A percentile compares a stretch with the other conserved stretches of the same genome.
Evolutionary conservation across 1,284 basidiomycete genomes (phyloP).

Genomic region (Chalciporus sp.): DNA sequence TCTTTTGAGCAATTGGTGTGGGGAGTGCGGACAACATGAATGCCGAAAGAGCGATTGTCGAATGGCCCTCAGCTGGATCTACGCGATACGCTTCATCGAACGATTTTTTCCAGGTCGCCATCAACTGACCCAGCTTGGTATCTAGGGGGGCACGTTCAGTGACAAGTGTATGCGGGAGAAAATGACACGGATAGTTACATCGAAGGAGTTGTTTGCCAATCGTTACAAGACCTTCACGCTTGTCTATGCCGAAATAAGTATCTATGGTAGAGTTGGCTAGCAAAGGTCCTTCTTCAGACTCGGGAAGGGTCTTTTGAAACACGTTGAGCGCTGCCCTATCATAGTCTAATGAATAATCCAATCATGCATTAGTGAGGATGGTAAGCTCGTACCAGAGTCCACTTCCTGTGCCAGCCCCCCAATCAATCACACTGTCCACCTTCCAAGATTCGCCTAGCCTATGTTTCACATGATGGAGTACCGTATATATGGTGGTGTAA

Average conservation of each 20-base stretch:
- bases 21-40: slow-evolving; percentile 81
- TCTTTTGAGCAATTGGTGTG: slow-evolving; percentile 62
- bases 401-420: slow-evolving; percentile 75
- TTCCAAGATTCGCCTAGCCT: slow-evolving; percentile 62
- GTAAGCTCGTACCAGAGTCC: slow-evolving; percentile 62
- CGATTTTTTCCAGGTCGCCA: slow-evolving; percentile 56
- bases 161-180: slow-evolving; percentile 3
- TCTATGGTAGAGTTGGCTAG: slow-evolving; percentile 53
- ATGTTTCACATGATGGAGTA: slow-evolving; percentile 63
- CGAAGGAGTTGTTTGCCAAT: slow-evolving; percentile 66
- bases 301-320: slow-evolving; percentile 49
- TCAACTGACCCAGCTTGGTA: slow-evolving; percentile 45
- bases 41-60: slow-evolving; percentile 80
- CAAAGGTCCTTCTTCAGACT: slow-evolving; percentile 36
- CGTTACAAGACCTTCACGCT: slow-evolving; percentile 63
- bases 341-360: slow-evolving; percentile 15
- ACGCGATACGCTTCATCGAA: slow-evolving; percentile 52
- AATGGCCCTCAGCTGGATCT: slow-evolving; percentile 40
- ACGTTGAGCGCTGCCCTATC: slow-evolving; percentile 64
- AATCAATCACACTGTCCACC: slow-evolving; percentile 66
- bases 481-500: slow-evolving; percentile 70
- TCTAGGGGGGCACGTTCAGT: slow-evolving; percentile 39
- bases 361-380: slow-evolving; percentile 1
- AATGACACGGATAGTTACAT: slow-evolving; percentile 41
- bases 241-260: slow-evolving; percentile 71